These are phyloP conservation scores for Venturia effusa DNA, from an alignment of 2,329 filamentous ascomycete species.

Conservation along the genomic window DNA sequence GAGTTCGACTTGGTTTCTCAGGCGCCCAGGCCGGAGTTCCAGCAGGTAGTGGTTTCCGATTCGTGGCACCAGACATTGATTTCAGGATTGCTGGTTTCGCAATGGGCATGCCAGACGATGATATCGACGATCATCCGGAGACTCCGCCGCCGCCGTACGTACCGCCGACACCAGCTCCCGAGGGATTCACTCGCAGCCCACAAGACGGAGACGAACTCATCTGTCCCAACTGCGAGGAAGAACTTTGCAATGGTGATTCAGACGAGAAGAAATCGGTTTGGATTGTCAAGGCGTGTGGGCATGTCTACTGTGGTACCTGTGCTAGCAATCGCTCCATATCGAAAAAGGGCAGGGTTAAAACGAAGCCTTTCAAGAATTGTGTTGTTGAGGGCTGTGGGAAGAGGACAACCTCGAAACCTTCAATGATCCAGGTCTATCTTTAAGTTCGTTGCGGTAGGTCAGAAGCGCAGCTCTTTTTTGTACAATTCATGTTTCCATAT, in stretches of 20 bases:
- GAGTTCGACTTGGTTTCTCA: slow-evolving; percentile 19
- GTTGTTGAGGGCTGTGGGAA: slow-evolving; percentile 34
- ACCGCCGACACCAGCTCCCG: slow-evolving; percentile 45
- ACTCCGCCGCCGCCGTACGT: slow-evolving; percentile 22
- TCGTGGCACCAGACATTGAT: slow-evolving; percentile 21
- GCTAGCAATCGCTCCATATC: slow-evolving; percentile 27
- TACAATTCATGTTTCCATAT: not conserved
- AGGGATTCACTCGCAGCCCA: slow-evolving; percentile 74
- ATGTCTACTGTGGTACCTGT: slow-evolving; percentile 57
- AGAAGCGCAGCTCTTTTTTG: not conserved
- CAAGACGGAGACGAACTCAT: slow-evolving; percentile 62
- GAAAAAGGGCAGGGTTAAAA: slow-evolving; percentile 29
- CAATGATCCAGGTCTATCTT: slow-evolving; percentile 32
- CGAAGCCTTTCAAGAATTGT: slow-evolving; percentile 33
- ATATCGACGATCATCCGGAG: slow-evolving; percentile 15
- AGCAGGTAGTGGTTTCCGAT: slow-evolving; percentile 1
- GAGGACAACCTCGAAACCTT: slow-evolving; percentile 21
- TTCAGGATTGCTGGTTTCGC: slow-evolving; percentile 35
- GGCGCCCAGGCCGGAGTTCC: slow-evolving; percentile 1
- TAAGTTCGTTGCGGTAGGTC: slow-evolving; percentile 13
- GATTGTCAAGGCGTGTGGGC: slow-evolving; percentile 82
- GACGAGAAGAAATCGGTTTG: slow-evolving; percentile 74
- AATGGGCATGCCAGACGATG: slow-evolving; percentile 19
- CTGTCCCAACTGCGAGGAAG: slow-evolving; percentile 78
- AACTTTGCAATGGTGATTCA: slow-evolving; percentile 64